Conservation (phyloP, 768 basidiomycete genomes). For the Xerocomellus chrysenteron region DNA sequence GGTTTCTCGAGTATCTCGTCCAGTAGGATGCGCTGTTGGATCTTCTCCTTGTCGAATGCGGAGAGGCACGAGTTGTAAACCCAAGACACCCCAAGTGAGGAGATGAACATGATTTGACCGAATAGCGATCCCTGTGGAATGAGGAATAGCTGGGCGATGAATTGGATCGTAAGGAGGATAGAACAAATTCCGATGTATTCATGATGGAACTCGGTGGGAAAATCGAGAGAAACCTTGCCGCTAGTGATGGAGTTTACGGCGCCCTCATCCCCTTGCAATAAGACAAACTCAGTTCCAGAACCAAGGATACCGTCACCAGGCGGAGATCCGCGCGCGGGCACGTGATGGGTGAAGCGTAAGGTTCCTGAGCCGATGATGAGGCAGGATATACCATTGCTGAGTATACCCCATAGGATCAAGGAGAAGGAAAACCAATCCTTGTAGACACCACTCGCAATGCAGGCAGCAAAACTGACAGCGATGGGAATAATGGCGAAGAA, state of each 20-base stretch:
- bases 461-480: conserved; percentile 14
- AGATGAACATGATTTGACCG: conserved; percentile 31
- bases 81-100: conserved; percentile 27
- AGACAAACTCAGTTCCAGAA: conserved; percentile 3
- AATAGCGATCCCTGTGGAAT: conserved; percentile 29
- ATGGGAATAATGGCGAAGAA: conserved; percentile 21
- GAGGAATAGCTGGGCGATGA: conserved; percentile 28
- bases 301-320: conserved; percentile 26
- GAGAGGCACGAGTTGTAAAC: conserved; percentile 28
- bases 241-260: conserved; percentile 28
- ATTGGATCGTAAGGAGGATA: conserved; percentile 23
- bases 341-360: conserved; percentile 14
- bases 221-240: conserved; percentile 12
- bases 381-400: conserved; percentile 29
- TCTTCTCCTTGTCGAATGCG: conserved; percentile 31
- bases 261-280: conserved; percentile 8
- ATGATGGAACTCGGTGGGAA: neutral
- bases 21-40: conserved; percentile 12
- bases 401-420: conserved; percentile 30
- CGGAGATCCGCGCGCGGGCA: conserved; percentile 16
- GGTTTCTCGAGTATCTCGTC: neutral
- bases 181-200: conserved; percentile 16
- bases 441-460: conserved; percentile 16
- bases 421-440: conserved; percentile 27
- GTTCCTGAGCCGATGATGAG: conserved; percentile 20